phyloP scores from a whole-genome alignment of 1,139 yeast species.

The Lodderomyces pseudojiufengensis region DNA sequence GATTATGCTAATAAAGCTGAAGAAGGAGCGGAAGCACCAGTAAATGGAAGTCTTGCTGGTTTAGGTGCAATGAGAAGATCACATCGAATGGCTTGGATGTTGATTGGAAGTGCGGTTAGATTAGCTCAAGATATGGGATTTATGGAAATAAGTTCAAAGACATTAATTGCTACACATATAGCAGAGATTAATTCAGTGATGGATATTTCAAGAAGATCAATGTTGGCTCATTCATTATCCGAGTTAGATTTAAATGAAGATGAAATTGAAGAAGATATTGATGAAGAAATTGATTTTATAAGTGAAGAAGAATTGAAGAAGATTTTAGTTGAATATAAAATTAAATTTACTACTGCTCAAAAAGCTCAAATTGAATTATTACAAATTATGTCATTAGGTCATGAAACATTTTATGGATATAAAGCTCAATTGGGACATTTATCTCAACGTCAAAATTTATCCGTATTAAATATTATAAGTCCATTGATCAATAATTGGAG shows the following conservation, averaged over 20 bases:
- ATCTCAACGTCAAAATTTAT: constrained; percentile 63
- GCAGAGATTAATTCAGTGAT: constrained; percentile 77
- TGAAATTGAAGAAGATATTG: constrained; percentile 30
- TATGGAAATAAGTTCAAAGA: constrained; percentile 67
- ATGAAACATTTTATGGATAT: constrained; percentile 73
- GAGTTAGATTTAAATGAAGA: constrained; percentile 58
- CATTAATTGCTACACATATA: constrained; percentile 78
- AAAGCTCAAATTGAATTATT: constrained; percentile 76
- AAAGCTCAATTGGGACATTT: constrained; percentile 53
- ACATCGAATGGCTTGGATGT: constrained; percentile 92
- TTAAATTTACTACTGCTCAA: constrained; percentile 58
- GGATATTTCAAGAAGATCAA: constrained; percentile 65
- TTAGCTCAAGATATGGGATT: constrained; percentile 85
- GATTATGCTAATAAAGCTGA: constrained; percentile 75
- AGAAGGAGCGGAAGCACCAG: constrained; percentile 16
- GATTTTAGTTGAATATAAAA: constrained; percentile 22
- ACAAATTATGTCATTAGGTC: constrained; percentile 77
- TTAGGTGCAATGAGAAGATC: constrained; percentile 82
- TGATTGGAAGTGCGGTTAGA: constrained; percentile 82
- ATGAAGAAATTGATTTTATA: constrained; percentile 29
- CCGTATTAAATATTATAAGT: constrained; percentile 66
- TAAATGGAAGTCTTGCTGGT: constrained; percentile 51
- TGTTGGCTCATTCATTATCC: constrained; percentile 63
- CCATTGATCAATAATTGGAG: constrained; percentile 82
- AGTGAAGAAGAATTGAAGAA: constrained; percentile 36